Base-by-base conservation (phyloP, 768 basidiomycete genomes). In the Lactifluus pinguis region DNA sequence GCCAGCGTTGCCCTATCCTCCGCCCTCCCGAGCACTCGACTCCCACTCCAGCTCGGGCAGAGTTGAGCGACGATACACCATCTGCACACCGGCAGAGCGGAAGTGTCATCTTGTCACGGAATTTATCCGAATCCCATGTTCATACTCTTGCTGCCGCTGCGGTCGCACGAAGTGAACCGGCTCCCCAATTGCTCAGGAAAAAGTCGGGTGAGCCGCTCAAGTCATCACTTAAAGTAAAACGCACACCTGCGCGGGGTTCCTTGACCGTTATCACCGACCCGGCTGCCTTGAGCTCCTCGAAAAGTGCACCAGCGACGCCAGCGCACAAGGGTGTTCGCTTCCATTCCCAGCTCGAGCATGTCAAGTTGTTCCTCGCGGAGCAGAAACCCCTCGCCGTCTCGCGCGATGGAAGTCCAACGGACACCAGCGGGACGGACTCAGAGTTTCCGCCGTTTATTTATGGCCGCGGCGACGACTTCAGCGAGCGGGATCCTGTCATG, bases 331-430 rank as follows among this genome's bases (percentile, higher is more conserved):
- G 84, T 29, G 95, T 99, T 9, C 92, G 97, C 69, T 99, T 99
- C 63, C 91, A 95, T 74, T 72, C 86, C 6, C 83, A 94, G 69
- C 82, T 98, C 55, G 95, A 97, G 72, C 90, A 92, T 58, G 90
- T 98, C 63, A 95, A 95, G 73, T 80, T 95, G 50, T 98, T 98
- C 77, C 77, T 95, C 59, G 86, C 95, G 13, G 90, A 93, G 74
- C 95, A 98, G 73, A 93, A 93, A 70, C 95, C 95, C 6, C 79
- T 91, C 8, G 94, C 95, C 0, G 95, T 99, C 17, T 91, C 87
- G 13, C 83, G 95, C 49, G 87, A 92, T 66, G 93, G 92, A 0
- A 90, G 89, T 65, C 95, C 94, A 4, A 89, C 86, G 4, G 88
- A 92, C 68, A 89, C 85, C 36, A 86, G 84, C 59, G 87, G 84